Evolutionary conservation across 1,284 basidiomycete species (phyloP).

Genomic region (Puccinia triticina): DNA sequence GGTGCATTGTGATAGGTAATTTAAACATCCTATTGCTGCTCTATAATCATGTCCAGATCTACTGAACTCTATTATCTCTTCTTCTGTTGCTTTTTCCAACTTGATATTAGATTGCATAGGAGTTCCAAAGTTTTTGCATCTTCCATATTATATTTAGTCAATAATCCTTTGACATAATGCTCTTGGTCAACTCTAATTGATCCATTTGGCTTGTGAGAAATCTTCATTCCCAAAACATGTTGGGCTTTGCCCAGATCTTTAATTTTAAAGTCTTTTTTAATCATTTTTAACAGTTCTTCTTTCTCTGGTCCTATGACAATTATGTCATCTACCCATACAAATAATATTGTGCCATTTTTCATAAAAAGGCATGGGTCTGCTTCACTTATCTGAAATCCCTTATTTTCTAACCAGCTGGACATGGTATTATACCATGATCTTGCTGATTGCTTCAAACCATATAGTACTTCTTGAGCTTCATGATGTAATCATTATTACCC

Average conservation of each 20-base stretch:
- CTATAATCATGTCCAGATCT: conserved; percentile 1
- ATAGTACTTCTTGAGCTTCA: conserved; percentile 40
- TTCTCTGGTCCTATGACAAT: conserved; percentile 24
- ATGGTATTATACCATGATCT: conserved; percentile 46
- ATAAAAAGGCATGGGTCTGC: conserved; percentile 44
- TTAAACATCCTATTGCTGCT: conserved; percentile 40
- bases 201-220: not conserved
- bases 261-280: conserved; percentile 41
- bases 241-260: conserved; percentile 37
- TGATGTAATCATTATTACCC: conserved; percentile 28
- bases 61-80: conserved; percentile 30
- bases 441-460: conserved; percentile 50
- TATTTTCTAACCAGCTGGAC: conserved; percentile 22
- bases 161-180: conserved; percentile 23
- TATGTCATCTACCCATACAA: conserved; percentile 44
- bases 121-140: conserved; percentile 34
- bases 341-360: conserved; percentile 21
- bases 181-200: conserved; percentile 11
- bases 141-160: conserved; percentile 28
- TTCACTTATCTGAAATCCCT: conserved; percentile 43
- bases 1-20: conserved; percentile 42
- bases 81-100: conserved; percentile 34
- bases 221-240: conserved; percentile 43
- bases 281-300: conserved; percentile 12
- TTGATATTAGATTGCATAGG: conserved; percentile 47